Conservation (phyloP, 768 basidiomycete species). For the Phlegmacium glaucopus region DNA sequence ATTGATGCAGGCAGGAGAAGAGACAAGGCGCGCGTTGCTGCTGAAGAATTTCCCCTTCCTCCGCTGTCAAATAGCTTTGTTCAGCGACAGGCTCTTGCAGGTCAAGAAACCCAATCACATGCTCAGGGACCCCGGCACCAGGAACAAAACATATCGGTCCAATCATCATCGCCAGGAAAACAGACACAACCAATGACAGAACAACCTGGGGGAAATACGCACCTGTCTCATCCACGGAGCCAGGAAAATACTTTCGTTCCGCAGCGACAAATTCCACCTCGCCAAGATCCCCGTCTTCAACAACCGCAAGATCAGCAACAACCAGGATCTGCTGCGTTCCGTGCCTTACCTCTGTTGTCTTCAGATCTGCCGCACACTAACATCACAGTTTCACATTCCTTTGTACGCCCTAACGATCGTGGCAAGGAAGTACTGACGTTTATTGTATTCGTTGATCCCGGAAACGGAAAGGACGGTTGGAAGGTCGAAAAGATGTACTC, state of each 20-base stretch:
- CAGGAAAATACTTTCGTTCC: constrained; percentile 6
- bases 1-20: constrained; percentile 16
- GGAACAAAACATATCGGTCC: constrained; percentile 9
- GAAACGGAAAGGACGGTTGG: constrained; percentile 69
- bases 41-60: constrained; percentile 53
- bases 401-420: constrained; percentile 84
- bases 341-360: constrained; percentile 67
- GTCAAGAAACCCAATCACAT: constrained; percentile 16
- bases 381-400: constrained; percentile 72
- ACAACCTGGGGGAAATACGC: constrained; percentile 12
- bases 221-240: constrained; percentile 12
- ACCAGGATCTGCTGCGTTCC: constrained; percentile 47
- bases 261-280: background rate
- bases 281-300: background rate
- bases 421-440: constrained; percentile 94
- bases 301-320: constrained; percentile 7
- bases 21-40: constrained; percentile 36
- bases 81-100: constrained; percentile 19
- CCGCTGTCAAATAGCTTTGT: constrained; percentile 29
- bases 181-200: constrained; percentile 19
- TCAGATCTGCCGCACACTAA: constrained; percentile 71
- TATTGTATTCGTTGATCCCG: constrained; percentile 71
- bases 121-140: constrained; percentile 7
- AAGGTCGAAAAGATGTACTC: constrained; percentile 92
- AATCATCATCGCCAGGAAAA: constrained; percentile 17